Base-by-base conservation (phyloP, 2,329 filamentous ascomycete genomes). In the Diaporthe helianthi region DNA sequence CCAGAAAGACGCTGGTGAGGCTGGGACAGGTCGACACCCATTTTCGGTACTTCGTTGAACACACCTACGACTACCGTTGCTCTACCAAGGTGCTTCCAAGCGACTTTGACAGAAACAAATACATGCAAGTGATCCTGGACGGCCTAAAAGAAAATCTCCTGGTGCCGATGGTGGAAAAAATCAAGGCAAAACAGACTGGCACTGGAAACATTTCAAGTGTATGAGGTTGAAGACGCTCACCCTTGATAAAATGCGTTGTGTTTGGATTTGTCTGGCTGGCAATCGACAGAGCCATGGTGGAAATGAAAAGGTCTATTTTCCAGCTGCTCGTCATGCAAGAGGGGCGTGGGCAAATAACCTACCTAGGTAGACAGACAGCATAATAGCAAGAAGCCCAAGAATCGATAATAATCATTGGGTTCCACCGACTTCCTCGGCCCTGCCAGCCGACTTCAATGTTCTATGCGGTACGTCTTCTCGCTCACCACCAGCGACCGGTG, bases 21-120 rank as follows among this genome's bases (percentile, higher is more conserved):
- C 54, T 71, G 7, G 33, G 26, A 29, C 67, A 67, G 22, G 54
- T 71, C 15, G 69, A 71, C 47, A 64, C 67, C 10, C 67, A 71
- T 15, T 71, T 71, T 15, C 67, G 69, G n/a, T 69, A 67, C 17
- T 71, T 71, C 15, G 61, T 71, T 26, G 67, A 69, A 31, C 47
- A 71, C 41, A 71, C 69, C 2, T 71, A 71, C 46, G 69, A 71
- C 49, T 71, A 64, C 26, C 69, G 54, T 8, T 71, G 51, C 26
- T 44, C 61, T 26, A 29, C 38, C 2, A 36, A 38, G 9, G 31
- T 71, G 2, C 44, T 71, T 15, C 54, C 29, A 2, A 54, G 29
- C 2, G 49, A 51, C 17, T 71, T 71, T 38, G 67, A 67, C 49
- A 63, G 52, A 38, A 9, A 52, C 4, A 31, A 13, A 8, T 71